Base-by-base conservation (phyloP, 2,329 filamentous ascomycete species). In the Elsinoe fawcettii region DNA sequence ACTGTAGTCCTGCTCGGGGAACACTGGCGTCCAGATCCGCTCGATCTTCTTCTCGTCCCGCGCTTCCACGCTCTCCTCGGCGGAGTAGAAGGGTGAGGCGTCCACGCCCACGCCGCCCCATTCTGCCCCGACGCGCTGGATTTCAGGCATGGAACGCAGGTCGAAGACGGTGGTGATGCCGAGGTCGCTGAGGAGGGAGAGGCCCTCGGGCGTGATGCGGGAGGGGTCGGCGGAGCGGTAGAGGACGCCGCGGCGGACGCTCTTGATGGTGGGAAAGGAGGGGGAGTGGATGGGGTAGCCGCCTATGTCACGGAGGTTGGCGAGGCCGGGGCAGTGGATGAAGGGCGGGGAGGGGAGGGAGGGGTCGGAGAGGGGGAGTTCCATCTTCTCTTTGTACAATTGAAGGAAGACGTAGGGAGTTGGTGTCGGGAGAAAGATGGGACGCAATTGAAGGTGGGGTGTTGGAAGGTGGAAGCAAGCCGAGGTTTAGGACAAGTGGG, bases 181-280 rank as follows among this genome's bases (percentile, higher is more conserved):
- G 55, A 88, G 66, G 59, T 64, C 54, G 58, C 65, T 74, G 59
- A 88, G 74, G 43, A 72, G 75, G 6, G 70, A 65, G 5, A 81
- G 70, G 14, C 84, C 84, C 22, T 75, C 71, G 23, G 75, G 67
- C 1, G 80, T 81, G 37, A 86, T 72, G 58, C 72, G 72, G 16
- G 79, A 80, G 14, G 85, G 82, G 62, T 89, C 85, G 1, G 84
- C 87, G 51, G 83, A 83, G 58, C 88, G 84, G 71, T 82, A 91
- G 58, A 87, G 72, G 27, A 83, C 65, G 30, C 77, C 75, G 20
- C 72, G 72, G 23, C 79, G 77, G 60, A 87, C 62, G 59, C 67
- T 55, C 69, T 72, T 54, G 57, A 64, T 8, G 46, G 80, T 66
- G 8, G 77, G 72, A 23, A 41, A 34, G 25, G 47, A 55, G 12